Percentiles rank a stretch among this genome's conserved stretches.
phyloP scores from a whole-genome alignment of 495 filamentous ascomycete species.

The Parathielavia appendiculata region DNA sequence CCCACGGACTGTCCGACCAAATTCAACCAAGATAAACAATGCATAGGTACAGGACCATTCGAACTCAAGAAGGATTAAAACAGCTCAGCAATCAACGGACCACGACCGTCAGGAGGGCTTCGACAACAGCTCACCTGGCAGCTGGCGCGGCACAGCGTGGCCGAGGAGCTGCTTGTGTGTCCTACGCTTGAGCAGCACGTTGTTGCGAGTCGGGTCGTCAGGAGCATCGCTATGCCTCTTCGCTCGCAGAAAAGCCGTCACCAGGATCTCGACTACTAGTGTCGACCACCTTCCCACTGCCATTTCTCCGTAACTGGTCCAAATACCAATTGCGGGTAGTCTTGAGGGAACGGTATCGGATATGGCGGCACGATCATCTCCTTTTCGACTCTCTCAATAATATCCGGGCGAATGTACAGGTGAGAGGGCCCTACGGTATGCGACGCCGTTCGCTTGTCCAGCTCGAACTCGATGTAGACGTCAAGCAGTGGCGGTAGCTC shows the following conservation, averaged over 20 bases:
- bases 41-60: too few relatives aligned
- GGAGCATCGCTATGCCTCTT: neutral
- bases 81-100: conserved; percentile 4
- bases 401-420: conserved; percentile 15
- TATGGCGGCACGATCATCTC: conserved; percentile 11
- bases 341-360: conserved; percentile 8
- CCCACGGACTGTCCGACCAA: too few relatives aligned
- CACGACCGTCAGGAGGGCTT: conserved; percentile 9
- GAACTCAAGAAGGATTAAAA: conserved; percentile 10
- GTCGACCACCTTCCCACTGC: neutral
- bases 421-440: conserved; percentile 13
- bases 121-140: conserved; percentile 7
- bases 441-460: conserved; percentile 1
- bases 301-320: neutral
- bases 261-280: neutral
- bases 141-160: conserved; percentile 5
- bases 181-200: conserved; percentile 1
- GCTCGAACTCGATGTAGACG: conserved; percentile 9
- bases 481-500: neutral
- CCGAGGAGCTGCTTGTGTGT: conserved; percentile 1
- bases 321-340: conserved; percentile 9
- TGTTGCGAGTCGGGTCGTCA: too few relatives aligned
- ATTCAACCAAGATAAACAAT: too few relatives aligned
- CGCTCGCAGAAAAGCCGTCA: neutral
- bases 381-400: conserved; percentile 1